Conservation (phyloP, 176 grass and related monocot genomes). For the Alloteropsis semialata region DNA sequence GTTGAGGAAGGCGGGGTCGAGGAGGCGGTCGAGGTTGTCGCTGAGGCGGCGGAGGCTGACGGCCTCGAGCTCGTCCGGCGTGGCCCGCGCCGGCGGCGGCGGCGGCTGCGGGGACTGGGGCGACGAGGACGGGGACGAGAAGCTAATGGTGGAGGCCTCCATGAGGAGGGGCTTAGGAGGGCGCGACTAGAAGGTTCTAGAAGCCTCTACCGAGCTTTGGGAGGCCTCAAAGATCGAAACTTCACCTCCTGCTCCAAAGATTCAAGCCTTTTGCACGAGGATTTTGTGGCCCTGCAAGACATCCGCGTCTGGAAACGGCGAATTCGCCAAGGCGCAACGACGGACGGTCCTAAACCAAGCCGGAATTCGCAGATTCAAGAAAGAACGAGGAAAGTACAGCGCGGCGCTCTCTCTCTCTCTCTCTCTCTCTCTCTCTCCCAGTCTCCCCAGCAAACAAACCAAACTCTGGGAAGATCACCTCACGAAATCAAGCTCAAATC, state of each 20-base stretch:
- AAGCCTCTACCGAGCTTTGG: neutral
- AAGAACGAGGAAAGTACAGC: neutral
- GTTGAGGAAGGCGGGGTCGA: constrained; percentile 58
- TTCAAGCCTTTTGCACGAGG: neutral
- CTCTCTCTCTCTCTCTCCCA: neutral
- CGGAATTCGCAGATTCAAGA: neutral
- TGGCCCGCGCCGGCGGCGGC: neutral
- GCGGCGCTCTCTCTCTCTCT: too few relatives aligned
- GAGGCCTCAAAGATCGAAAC: neutral
- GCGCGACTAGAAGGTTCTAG: neutral
- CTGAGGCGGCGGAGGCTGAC: constrained; percentile 63
- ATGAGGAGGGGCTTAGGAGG: neutral
- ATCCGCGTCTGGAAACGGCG: neutral
- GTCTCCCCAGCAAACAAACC: neutral
- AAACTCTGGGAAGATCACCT: neutral
- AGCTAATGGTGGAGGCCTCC: constrained; percentile 45
- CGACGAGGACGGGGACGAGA: constrained; percentile 28
- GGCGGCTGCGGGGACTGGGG: neutral
- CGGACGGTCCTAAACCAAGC: neutral
- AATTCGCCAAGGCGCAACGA: neutral
- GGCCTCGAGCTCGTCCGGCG: constrained; percentile 34
- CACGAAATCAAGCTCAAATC: neutral
- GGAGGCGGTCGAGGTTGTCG: constrained; percentile 62
- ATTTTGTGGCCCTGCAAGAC: neutral
- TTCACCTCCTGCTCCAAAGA: neutral